A percentile compares a stretch with the other conserved stretches of the same genome.
Evolutionary conservation across 1,284 basidiomycete species (phyloP).

Genomic region (Amylostereum chailletii): DNA sequence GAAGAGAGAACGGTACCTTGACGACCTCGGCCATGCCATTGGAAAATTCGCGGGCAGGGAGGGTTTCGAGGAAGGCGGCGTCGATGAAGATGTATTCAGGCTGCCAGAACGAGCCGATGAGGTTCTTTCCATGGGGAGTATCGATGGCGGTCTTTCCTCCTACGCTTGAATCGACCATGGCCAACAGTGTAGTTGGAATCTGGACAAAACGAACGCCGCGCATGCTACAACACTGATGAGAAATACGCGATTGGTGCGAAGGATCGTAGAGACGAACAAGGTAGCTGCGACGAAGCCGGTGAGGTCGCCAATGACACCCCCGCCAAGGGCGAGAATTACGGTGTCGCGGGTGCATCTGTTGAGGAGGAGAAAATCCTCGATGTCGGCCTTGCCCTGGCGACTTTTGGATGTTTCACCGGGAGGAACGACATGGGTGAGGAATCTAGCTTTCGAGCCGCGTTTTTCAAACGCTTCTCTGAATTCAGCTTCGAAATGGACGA

Average conservation of each 20-base stretch:
- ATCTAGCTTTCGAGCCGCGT: constrained; percentile 42
- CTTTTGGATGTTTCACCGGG: constrained; percentile 94
- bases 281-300: constrained; percentile 96
- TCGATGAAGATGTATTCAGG: constrained; percentile 98
- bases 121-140: constrained; percentile 94
- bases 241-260: constrained; percentile 1
- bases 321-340: constrained; percentile 89
- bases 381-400: constrained; percentile 83
- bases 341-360: constrained; percentile 91
- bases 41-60: constrained; percentile 89
- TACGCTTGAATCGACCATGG: constrained; percentile 98
- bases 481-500: constrained; percentile 56
- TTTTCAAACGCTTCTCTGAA: constrained; percentile 45
- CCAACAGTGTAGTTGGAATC: constrained; percentile 92
- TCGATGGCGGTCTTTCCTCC: constrained; percentile 99
- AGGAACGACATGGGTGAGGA: constrained; percentile 74
- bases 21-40: constrained; percentile 99
- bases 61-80: constrained; percentile 89
- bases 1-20: constrained; percentile 49
- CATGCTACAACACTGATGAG: constrained; percentile 43
- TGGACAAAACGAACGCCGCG: constrained; percentile 89
- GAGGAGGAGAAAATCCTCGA: constrained; percentile 90
- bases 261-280: constrained; percentile 56
- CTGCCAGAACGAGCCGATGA: constrained; percentile 98
- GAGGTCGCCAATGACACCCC: constrained; percentile 94